These are phyloP conservation scores for Penicillium sp. DNA, from an alignment of 2,329 filamentous ascomycete species.

Conservation along the genomic window DNA sequence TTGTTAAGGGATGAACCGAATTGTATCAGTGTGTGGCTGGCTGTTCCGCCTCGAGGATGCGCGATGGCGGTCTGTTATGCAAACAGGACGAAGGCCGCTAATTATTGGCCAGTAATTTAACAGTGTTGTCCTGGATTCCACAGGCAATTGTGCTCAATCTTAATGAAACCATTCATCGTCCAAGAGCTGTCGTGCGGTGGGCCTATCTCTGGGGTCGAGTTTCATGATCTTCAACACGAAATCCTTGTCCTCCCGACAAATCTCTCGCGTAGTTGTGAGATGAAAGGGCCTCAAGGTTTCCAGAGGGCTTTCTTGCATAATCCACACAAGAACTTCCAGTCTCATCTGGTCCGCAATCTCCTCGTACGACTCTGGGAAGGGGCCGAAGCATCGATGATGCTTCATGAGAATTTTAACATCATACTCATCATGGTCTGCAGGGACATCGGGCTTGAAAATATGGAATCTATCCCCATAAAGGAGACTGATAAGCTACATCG, in stretches of 20 bases:
- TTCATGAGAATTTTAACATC: slow-evolving; percentile 22
- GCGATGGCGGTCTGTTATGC: no score
- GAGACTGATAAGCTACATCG: slow-evolving; percentile 18
- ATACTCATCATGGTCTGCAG: slow-evolving; percentile 19
- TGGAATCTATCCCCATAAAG: slow-evolving; percentile 18
- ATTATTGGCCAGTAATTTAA: not conserved
- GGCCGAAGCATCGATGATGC: slow-evolving; percentile 21
- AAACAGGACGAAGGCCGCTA: not conserved
- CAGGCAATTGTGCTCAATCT: not conserved
- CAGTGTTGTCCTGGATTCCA: not conserved
- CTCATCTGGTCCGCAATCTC: slow-evolving; percentile 16
- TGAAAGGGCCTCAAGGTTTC: slow-evolving; percentile 16
- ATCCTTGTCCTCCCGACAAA: slow-evolving; percentile 27
- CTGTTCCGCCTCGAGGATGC: no score
- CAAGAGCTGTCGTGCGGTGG: not conserved
- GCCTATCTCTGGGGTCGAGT: slow-evolving; percentile 41
- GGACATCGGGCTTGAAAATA: slow-evolving; percentile 21
- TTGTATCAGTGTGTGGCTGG: no score
- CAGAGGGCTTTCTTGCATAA: slow-evolving; percentile 16
- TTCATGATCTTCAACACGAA: slow-evolving; percentile 44
- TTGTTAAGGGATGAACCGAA: no score
- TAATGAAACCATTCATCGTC: not conserved
- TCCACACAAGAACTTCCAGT: slow-evolving; percentile 10
- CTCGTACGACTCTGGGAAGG: slow-evolving; percentile 19
- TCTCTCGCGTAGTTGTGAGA: slow-evolving; percentile 20